Evolutionary conservation across 2,329 filamentous ascomycete species (phyloP), one percentile per base, ranked within the genome.

Genomic region (Trichoderma simmonsii): DNA sequence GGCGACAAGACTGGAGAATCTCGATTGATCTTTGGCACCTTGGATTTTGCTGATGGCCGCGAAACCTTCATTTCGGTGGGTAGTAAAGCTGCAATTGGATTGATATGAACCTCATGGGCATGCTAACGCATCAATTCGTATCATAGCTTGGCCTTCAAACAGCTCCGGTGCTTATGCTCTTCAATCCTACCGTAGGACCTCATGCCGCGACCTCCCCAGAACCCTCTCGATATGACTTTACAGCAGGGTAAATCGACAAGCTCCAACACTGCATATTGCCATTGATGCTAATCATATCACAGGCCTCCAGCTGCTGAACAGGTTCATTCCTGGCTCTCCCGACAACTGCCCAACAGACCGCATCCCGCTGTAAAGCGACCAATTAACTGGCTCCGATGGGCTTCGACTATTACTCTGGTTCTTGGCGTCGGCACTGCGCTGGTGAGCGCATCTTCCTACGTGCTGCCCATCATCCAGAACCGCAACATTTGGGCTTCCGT

Each of bases 401-500:
- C 92, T 71, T 88, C 90, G 9, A 85, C 88, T 26, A 87, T 90
- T 51, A 92, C 92, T 6, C 86, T 91, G n/a, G 73, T 92, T 1
- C 85, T 97, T 15, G 94, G 92, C 61, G 80, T 86, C 11, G 81
- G 92, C 59, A 95, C 94, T 1, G 86, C 91, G 67, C 77, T 91
- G 71, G 90, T 89, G 34, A 91, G 95, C 62, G 88, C 91, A 14
- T 92, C 90, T 76, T 93, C 93, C 6, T 97, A 95, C 77, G 78
- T 98, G 14, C 80, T 95, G 12, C 95, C 95, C 3, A 78, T 98
- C 73, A 81, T 98, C 43, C 93, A 94, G 81, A 98, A 92, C 85
- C 92, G 95, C 76, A 98, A 97, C 78, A 84, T 98, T 21, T 99
- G 96, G 96, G 95, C 95, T 28, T 93, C 93, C 26, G 83, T 97